Conservation (phyloP, 2,329 filamentous ascomycete species). For the Claviceps purpurea region DNA sequence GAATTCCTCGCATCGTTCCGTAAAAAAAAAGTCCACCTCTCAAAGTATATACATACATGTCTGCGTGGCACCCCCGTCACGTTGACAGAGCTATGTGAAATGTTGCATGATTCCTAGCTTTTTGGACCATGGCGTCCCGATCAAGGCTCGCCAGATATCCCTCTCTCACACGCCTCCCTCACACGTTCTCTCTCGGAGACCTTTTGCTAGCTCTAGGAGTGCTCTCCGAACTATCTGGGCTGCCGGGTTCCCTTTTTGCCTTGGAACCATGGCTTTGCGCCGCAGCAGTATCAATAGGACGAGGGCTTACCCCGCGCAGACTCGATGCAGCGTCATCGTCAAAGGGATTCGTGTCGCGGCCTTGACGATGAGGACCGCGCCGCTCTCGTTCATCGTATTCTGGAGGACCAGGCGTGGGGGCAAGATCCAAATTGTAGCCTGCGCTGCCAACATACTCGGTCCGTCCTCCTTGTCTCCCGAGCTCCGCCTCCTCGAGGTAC, state of each 20-base stretch:
- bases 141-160: neutral
- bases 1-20: too few relatives aligned
- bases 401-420: conserved; percentile 21
- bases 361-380: conserved; percentile 15
- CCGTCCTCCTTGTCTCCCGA: conserved; percentile 33
- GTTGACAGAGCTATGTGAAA: neutral
- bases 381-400: conserved; percentile 19
- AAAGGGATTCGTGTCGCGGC: conserved; percentile 51
- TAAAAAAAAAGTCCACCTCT: too few relatives aligned
- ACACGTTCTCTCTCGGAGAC: conserved; percentile 60
- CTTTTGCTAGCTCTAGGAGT: conserved; percentile 51
- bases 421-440: conserved; percentile 37
- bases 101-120: neutral
- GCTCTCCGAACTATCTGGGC: conserved; percentile 15
- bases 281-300: conserved; percentile 47
- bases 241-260: conserved; percentile 19
- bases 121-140: too few relatives aligned
- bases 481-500: conserved; percentile 67
- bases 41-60: too few relatives aligned
- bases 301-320: conserved; percentile 60
- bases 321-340: conserved; percentile 53
- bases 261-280: conserved; percentile 12
- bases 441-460: conserved; percentile 22
- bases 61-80: too few relatives aligned
- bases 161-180: conserved; percentile 7